Percentiles rank a stretch among this genome's conserved stretches.
Conservation (phyloP, 2,329 filamentous ascomycete genomes). For the Fusarium oligoseptatum region DNA sequence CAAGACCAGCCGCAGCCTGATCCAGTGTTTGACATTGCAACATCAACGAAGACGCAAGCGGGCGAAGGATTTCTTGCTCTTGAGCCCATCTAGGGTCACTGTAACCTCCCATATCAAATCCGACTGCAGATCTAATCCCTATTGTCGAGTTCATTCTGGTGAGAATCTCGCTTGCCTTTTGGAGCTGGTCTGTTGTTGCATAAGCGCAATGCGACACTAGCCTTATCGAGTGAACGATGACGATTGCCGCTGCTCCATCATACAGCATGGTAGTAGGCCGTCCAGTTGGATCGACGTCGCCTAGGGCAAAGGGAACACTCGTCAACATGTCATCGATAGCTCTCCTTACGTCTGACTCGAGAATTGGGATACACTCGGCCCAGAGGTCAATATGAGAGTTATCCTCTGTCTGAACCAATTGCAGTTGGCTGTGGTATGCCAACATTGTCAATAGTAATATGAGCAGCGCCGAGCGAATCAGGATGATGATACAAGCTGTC, state of each 20-base stretch:
- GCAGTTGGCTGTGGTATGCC: slow-evolving; percentile 39
- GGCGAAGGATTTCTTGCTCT: neutral
- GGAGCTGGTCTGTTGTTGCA: slow-evolving; percentile 40
- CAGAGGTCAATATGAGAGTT: slow-evolving; percentile 25
- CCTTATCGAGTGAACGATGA: slow-evolving; percentile 50
- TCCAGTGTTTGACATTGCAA: neutral
- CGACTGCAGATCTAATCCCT: slow-evolving; percentile 48
- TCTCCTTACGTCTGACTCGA: slow-evolving; percentile 43
- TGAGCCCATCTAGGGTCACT: neutral
- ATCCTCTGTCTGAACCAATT: neutral
- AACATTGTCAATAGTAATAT: slow-evolving; percentile 49
- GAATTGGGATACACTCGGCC: slow-evolving; percentile 29
- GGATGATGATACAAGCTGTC: slow-evolving; percentile 51
- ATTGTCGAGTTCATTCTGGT: slow-evolving; percentile 46
- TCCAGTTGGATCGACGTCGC: slow-evolving; percentile 45
- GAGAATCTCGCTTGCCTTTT: slow-evolving; percentile 41
- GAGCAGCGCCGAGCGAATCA: slow-evolving; percentile 49
- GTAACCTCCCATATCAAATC: neutral
- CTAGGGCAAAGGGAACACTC: slow-evolving; percentile 50
- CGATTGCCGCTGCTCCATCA: slow-evolving; percentile 50
- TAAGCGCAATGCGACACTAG: slow-evolving; percentile 50
- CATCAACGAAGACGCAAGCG: neutral
- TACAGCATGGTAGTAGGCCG: slow-evolving; percentile 39
- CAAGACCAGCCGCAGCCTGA: neutral
- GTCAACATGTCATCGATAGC: slow-evolving; percentile 50